Evolutionary conservation across 139 green algal species (phyloP), one percentile per base, ranked within the genome.

Genomic region (Chlorella sp.): DNA sequence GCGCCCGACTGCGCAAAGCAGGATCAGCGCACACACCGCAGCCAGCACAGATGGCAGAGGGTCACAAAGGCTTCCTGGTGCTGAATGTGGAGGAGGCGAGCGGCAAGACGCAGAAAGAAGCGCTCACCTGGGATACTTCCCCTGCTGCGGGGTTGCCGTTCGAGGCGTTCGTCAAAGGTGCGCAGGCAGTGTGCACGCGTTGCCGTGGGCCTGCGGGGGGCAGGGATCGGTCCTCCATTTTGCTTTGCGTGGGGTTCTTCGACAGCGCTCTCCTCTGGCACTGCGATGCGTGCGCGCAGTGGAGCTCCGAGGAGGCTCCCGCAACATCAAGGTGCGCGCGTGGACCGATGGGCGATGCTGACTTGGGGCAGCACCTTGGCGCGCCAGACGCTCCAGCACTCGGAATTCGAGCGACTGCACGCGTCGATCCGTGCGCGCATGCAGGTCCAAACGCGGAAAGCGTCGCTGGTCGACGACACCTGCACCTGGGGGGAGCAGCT

Each of bases 101-200:
- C 4, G 88, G 87, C 31, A 87, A 87, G 62, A 88, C 86, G 26
- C 80, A 87, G 27, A 81, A 87, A n/a, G 85, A 93, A 36, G 62
- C 81, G 49, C 70, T 85, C 3, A 82, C 87, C 10, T 94, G 89
- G 89, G 89, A 93, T 35, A 66, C 63, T 31, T 85, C 71, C n/a
- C 77, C 86, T n/a, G 64, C 51, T 30, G 51, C 69, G 23, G 55
- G 24, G 6, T 6, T 20, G 49, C 27, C 33, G 14, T 82, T 83
- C 31, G 79, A 90, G 67, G 89, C 79, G 22, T 92, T 91, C 78
- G 87, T 91, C 3, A 92, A 91, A 72, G 87, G 89, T 87, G 65
- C 63, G 87, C n/a, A n/a, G n/a, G n/a, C n/a, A n/a, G n/a, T n/a
- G n/a, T n/a, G n/a, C n/a, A n/a, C n/a, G n/a, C n/a, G n/a, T n/a